Base-by-base conservation (phyloP, 2,329 filamentous ascomycete genomes). In the Aspergillus puulaauensis region DNA sequence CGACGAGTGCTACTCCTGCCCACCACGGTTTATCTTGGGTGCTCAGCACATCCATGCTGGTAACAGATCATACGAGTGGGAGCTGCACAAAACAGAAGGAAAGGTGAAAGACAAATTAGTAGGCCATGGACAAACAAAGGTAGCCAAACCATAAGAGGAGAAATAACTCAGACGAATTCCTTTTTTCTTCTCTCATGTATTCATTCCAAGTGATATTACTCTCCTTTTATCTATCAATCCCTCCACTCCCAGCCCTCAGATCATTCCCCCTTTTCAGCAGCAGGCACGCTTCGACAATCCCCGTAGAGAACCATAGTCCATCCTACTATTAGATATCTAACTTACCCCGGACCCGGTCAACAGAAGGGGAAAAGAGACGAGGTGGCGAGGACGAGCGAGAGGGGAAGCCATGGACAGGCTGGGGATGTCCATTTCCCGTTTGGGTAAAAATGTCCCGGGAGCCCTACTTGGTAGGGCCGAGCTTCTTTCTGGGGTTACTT, bases 361-460 rank as follows among this genome's bases (percentile, higher is more conserved):
- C 69, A 40, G 57, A 71, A 65, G 40, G 4, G 65, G 69, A 61
- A 65, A 57, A 61, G 47, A 54, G 17, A 56, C 31, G 41, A 51
- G 54, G 21, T 15, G 15, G 35, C 15, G 14, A 37, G 35, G 14
- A 7, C 35, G 14, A 37, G 35, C 35, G 35, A 37, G 35, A 37
- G 35, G 35, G 35, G 27, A 53, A 23, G 17, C 23, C 39, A 49
- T 35, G 19, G 43, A n/a, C 14, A 15, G 35, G 35, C 35, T 17
- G 24, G 35, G 15, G n/a, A 50, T 44, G 39, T 49, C 37, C 35
- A 56, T 67, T 71, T 57, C 70, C 68, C 35, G 50, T 67, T 67
- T 60, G 21, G 69, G 70, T 57, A 68, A 72, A 73, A 70, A 58
- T 66, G 60, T 72, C 70, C 70, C 64, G 61, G 45, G 31, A 31